Conservation (phyloP, 805 yeast species). For the Metschnikowia baotianmanensis region DNA sequence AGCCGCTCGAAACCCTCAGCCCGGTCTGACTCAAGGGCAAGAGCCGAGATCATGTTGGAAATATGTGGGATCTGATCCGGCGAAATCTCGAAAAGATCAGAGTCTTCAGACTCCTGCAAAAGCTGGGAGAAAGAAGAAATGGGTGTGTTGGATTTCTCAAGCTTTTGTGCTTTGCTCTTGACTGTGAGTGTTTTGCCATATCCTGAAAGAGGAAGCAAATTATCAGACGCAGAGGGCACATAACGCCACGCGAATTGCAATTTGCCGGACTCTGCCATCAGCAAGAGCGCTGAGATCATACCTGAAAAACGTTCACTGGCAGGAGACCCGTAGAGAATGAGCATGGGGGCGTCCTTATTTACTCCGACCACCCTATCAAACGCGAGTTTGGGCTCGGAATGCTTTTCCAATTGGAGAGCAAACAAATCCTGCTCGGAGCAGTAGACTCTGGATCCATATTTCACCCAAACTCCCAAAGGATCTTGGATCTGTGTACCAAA, state of each 20-base stretch:
- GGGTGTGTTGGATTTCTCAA: neutral
- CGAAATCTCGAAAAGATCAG: slow-evolving; percentile 7
- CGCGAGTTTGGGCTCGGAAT: slow-evolving; percentile 26
- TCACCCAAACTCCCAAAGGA: slow-evolving; percentile 44
- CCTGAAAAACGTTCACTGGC: slow-evolving; percentile 46
- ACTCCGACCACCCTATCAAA: slow-evolving; percentile 68
- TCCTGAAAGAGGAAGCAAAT: slow-evolving; percentile 40
- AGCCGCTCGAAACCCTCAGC: slow-evolving; percentile 2
- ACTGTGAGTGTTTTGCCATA: slow-evolving; percentile 49
- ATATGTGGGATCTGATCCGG: slow-evolving; percentile 5
- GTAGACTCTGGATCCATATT: slow-evolving; percentile 51
- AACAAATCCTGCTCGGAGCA: slow-evolving; percentile 72
- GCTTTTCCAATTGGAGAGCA: slow-evolving; percentile 59
- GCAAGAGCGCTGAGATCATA: slow-evolving; percentile 58
- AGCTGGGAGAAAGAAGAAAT: slow-evolving; percentile 3
- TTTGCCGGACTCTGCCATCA: slow-evolving; percentile 62
- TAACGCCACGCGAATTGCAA: slow-evolving; percentile 77
- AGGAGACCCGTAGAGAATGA: slow-evolving; percentile 68
- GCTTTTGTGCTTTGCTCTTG: slow-evolving; percentile 4
- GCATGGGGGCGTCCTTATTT: slow-evolving; percentile 46
- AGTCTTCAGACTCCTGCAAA: neutral
- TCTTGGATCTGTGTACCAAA: slow-evolving; percentile 29
- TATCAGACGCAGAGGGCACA: slow-evolving; percentile 39
- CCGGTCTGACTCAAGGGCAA: slow-evolving; percentile 5
- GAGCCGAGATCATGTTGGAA: slow-evolving; percentile 10